These are phyloP conservation scores for Arthroderma sp. DNA, from an alignment of 2,329 filamentous ascomycete genomes.

Conservation along the genomic window DNA sequence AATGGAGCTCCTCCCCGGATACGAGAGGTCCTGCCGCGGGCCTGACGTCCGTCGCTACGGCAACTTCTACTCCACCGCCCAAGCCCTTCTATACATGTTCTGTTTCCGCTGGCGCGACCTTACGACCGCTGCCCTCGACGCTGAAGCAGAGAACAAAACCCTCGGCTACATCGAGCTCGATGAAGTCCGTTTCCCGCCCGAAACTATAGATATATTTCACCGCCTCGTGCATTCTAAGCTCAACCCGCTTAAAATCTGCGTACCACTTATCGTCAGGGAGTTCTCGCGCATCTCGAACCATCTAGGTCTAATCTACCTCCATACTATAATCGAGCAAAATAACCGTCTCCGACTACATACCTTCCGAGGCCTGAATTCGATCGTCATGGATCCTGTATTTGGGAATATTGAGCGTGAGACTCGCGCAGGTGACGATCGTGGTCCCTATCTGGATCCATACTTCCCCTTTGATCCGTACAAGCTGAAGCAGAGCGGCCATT, in stretches of 20 bases:
- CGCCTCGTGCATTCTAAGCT: conserved; percentile 74
- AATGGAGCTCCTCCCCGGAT: conserved; percentile 56
- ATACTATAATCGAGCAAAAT: conserved; percentile 77
- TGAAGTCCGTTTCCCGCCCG: conserved; percentile 65
- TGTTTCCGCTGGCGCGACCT: conserved; percentile 97
- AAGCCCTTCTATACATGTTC: conserved; percentile 85
- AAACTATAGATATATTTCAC: conserved; percentile 59
- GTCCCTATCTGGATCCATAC: conserved; percentile 79
- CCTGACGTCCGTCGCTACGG: conserved; percentile 76
- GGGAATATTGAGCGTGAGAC: conserved; percentile 41
- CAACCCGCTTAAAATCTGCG: conserved; percentile 91
- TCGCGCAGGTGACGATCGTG: conserved; percentile 53
- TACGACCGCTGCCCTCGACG: conserved; percentile 44
- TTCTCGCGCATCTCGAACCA: conserved; percentile 81
- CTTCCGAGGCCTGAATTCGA: conserved; percentile 35
- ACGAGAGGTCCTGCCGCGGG: conserved; percentile 62
- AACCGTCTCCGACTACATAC: conserved; percentile 73
- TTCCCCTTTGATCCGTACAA: conserved; percentile 98
- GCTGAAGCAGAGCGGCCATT: conserved; percentile 70
- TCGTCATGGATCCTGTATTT: conserved; percentile 25
- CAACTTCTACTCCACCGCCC: conserved; percentile 76
- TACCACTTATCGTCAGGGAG: conserved; percentile 76
- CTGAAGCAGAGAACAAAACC: conserved; percentile 38
- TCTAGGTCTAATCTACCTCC: conserved; percentile 79
- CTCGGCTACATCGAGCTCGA: conserved; percentile 46